phyloP scores from a whole-genome alignment of 2,329 filamentous ascomycete genomes.

The Beauveria sp. region DNA sequence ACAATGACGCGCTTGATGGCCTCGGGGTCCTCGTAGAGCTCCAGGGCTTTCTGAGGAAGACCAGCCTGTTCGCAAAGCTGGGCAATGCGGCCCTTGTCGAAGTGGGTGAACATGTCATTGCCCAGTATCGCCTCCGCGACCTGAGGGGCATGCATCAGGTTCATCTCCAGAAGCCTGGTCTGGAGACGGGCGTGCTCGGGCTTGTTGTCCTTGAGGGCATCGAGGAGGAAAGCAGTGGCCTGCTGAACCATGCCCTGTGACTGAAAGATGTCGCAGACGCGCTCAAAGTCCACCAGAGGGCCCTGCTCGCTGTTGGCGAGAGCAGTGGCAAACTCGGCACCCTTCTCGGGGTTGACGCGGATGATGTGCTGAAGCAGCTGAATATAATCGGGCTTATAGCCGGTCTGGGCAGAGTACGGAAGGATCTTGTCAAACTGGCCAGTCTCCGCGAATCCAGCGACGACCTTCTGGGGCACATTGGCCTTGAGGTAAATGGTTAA shows the following conservation, averaged over 20 bases:
- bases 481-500: constrained; percentile 85
- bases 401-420: constrained; percentile 75
- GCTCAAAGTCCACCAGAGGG: constrained; percentile 83
- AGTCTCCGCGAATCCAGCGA: constrained; percentile 89
- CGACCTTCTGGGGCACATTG: constrained; percentile 86
- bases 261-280: constrained; percentile 96
- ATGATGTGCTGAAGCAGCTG: constrained; percentile 88
- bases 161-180: constrained; percentile 96
- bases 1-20: constrained; percentile 85
- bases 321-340: constrained; percentile 86
- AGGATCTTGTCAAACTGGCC: constrained; percentile 97
- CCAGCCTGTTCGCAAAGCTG: constrained; percentile 90
- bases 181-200: constrained; percentile 91
- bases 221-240: constrained; percentile 93
- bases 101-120: constrained; percentile 98
- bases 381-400: constrained; percentile 94
- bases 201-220: constrained; percentile 89
- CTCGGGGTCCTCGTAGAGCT: constrained; percentile 87
- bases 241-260: constrained; percentile 97
- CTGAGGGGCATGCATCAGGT: constrained; percentile 89
- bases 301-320: constrained; percentile 85
- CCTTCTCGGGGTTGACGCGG: constrained; percentile 85
- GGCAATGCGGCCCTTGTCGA: constrained; percentile 84
- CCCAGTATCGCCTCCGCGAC: constrained; percentile 96
- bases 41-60: constrained; percentile 76